Conservation (phyloP, 2,329 filamentous ascomycete genomes). For the Aspergillus ruber region DNA sequence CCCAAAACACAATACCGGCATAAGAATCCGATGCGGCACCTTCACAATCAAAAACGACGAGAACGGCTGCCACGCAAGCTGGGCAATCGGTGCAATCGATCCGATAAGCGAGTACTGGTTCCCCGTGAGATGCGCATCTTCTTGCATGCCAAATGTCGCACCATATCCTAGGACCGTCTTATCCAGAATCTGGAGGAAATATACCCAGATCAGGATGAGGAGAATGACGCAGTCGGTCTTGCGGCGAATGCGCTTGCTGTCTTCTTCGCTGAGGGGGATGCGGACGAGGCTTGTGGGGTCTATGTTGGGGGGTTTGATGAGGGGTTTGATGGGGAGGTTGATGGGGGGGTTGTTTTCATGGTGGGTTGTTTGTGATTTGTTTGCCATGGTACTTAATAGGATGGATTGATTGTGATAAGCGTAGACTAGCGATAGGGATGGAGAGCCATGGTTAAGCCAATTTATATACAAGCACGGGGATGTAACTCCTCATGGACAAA, state of each 20-base stretch:
- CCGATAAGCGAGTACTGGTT: constrained; percentile 53
- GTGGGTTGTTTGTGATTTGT: constrained; percentile 13
- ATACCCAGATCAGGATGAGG: constrained; percentile 39
- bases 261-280: constrained; percentile 26
- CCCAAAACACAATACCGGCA: constrained; percentile 45
- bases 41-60: constrained; percentile 56
- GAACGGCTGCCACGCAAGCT: constrained; percentile 56
- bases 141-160: constrained; percentile 50
- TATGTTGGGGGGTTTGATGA: constrained; percentile 8
- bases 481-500: no score
- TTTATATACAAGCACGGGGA: no score
- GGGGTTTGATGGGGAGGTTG: constrained; percentile 6
- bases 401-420: no score
- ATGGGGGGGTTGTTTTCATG: constrained; percentile 10
- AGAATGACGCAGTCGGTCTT: constrained; percentile 59
- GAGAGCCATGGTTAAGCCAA: no score
- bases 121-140: constrained; percentile 46
- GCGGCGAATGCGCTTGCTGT: constrained; percentile 50
- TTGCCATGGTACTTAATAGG: neutral
- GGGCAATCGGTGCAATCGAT: constrained; percentile 54
- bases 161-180: constrained; percentile 54
- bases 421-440: no score
- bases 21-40: constrained; percentile 53
- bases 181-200: constrained; percentile 50
- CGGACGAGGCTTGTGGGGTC: constrained; percentile 14